phyloP scores from a whole-genome alignment of 2,329 filamentous ascomycete genomes.

The Xylariaceae sp. region DNA sequence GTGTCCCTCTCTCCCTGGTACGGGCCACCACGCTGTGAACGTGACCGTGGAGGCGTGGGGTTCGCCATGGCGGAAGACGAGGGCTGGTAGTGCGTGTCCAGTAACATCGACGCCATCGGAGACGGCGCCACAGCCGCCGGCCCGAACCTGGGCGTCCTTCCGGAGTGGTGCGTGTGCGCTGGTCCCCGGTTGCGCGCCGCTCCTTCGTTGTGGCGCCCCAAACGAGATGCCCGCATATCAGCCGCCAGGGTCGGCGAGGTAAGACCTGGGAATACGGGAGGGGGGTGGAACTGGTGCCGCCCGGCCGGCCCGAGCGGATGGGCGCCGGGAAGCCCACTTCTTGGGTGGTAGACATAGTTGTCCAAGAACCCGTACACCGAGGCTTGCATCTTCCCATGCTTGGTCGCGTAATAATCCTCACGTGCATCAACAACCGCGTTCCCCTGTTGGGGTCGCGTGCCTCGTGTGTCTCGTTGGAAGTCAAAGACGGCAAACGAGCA shows the following conservation, averaged over 20 bases:
- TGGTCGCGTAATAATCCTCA: slow-evolving; percentile 89
- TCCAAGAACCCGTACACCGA: slow-evolving; percentile 94
- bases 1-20: slow-evolving; percentile 46
- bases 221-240: slow-evolving; percentile 50
- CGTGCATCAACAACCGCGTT: slow-evolving; percentile 60
- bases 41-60: slow-evolving; percentile 43
- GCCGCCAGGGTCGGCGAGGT: slow-evolving; percentile 55
- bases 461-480: slow-evolving; percentile 73
- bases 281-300: slow-evolving; percentile 63
- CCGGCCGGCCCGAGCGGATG: slow-evolving; percentile 45
- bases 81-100: slow-evolving; percentile 73
- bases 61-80: slow-evolving; percentile 40
- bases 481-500: slow-evolving; percentile 98
- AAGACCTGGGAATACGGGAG: slow-evolving; percentile 67
- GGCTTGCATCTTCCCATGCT: slow-evolving; percentile 97
- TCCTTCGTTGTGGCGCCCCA: slow-evolving; percentile 43
- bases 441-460: slow-evolving; percentile 35
- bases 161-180: slow-evolving; percentile 30
- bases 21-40: slow-evolving; percentile 39
- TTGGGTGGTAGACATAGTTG: slow-evolving; percentile 76
- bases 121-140: slow-evolving; percentile 45
- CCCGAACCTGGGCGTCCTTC: slow-evolving; percentile 40
- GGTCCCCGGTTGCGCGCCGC: slow-evolving; percentile 38
- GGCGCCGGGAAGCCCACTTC: slow-evolving; percentile 58
- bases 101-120: slow-evolving; percentile 65